Percentiles rank a stretch among this genome's conserved stretches.
phyloP scores from a whole-genome alignment of 768 basidiomycete species.

The Boletales sp. region DNA sequence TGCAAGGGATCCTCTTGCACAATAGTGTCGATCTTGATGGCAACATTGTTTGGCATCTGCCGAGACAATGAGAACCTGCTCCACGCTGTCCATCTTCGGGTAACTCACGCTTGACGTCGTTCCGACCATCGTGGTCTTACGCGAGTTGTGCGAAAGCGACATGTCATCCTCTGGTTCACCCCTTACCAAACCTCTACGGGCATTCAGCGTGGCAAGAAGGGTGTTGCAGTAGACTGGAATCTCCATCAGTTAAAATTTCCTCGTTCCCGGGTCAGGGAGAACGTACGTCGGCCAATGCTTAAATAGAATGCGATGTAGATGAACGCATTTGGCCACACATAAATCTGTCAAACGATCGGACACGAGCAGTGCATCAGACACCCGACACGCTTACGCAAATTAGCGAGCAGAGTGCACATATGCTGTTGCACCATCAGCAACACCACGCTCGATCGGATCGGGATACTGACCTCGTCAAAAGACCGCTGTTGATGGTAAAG shows the following conservation, averaged over 20 bases:
- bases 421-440: slow-evolving; percentile 22
- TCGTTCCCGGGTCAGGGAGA: not conserved
- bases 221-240: slow-evolving; percentile 54
- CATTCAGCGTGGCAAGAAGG: slow-evolving; percentile 58
- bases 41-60: slow-evolving; percentile 44
- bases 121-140: too few species aligned
- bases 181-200: slow-evolving; percentile 43
- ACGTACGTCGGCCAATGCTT: slow-evolving; percentile 55
- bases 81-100: too few species aligned
- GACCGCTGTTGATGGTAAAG: slow-evolving; percentile 47
- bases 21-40: slow-evolving; percentile 59
- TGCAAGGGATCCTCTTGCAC: slow-evolving; percentile 44
- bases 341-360: slow-evolving; percentile 35
- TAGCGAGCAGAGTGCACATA: slow-evolving; percentile 54
- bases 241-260: not conserved
- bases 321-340: slow-evolving; percentile 44
- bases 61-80: not conserved
- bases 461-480: slow-evolving; percentile 29
- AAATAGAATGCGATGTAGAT: slow-evolving; percentile 61
- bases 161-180: slow-evolving; percentile 5
- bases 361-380: not conserved
- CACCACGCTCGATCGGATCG: not conserved
- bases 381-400: slow-evolving; percentile 36
- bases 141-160: slow-evolving; percentile 7
- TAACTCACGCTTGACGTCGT: not conserved